These are phyloP conservation scores for Fusarium algeriense DNA, from an alignment of 2,329 filamentous ascomycete species.

Conservation along the genomic window DNA sequence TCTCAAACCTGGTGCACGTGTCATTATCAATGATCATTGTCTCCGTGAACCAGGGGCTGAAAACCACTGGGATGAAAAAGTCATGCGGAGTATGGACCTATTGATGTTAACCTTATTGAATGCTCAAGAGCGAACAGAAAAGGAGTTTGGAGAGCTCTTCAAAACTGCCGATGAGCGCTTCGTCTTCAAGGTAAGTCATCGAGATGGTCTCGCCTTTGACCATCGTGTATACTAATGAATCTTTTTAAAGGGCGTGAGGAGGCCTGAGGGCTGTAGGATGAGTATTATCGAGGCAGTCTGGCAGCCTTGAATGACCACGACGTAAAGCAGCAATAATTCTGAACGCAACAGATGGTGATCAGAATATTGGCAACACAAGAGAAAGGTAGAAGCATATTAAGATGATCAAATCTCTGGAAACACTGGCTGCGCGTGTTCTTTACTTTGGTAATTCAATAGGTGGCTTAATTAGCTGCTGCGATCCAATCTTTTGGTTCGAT, in stretches of 20 bases:
- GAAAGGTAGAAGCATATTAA: too few species aligned
- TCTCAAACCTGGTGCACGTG: slow-evolving; percentile 65
- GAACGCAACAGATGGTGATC: neutral
- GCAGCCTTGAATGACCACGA: slow-evolving; percentile 48
- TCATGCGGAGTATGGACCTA: slow-evolving; percentile 64
- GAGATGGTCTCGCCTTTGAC: accelerated
- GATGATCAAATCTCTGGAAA: too few species aligned
- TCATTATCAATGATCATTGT: slow-evolving; percentile 62
- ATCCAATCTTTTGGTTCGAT: too few species aligned
- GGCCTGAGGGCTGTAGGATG: slow-evolving; percentile 59
- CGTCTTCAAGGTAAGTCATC: slow-evolving; percentile 53
- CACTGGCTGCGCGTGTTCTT: too few species aligned
- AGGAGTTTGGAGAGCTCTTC: slow-evolving; percentile 62
- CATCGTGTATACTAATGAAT: slow-evolving; percentile 12
- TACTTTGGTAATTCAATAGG: too few species aligned
- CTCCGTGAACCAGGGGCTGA: slow-evolving; percentile 56
- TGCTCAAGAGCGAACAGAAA: slow-evolving; percentile 62
- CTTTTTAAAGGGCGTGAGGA: slow-evolving; percentile 53
- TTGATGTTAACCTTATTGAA: slow-evolving; percentile 66
- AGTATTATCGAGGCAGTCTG: slow-evolving; percentile 63
- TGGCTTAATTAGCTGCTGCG: too few species aligned
- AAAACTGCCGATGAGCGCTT: slow-evolving; percentile 57
- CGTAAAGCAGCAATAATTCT: neutral
- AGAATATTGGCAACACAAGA: neutral
- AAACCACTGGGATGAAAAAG: slow-evolving; percentile 59